Percentiles rank a stretch among this genome's conserved stretches.
phyloP scores from a whole-genome alignment of 2,329 filamentous ascomycete genomes.

The Aspergillus pseudotamarii region DNA sequence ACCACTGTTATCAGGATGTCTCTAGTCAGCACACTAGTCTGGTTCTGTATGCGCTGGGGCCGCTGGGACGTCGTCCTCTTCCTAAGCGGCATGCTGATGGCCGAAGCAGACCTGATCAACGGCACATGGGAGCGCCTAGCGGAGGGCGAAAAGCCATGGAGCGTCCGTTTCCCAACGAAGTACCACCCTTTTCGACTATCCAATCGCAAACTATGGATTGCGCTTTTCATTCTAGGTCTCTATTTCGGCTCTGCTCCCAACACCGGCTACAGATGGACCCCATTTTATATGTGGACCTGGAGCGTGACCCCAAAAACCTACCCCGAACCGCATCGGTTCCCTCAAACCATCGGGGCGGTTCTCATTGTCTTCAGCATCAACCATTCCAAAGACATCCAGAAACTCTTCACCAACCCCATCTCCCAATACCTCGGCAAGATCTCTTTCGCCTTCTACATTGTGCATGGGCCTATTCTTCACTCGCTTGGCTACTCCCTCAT shows the following conservation, averaged over 20 bases:
- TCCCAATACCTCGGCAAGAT: slow-evolving; percentile 52
- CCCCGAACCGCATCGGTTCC: slow-evolving; percentile 48
- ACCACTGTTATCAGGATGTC: slow-evolving; percentile 36
- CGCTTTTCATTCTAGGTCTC: slow-evolving; percentile 42
- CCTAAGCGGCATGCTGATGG: slow-evolving; percentile 46
- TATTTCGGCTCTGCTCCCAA: slow-evolving; percentile 49
- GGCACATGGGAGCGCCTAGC: slow-evolving; percentile 36
- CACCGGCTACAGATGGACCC: slow-evolving; percentile 42
- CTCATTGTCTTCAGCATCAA: slow-evolving; percentile 48
- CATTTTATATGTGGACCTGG: slow-evolving; percentile 46
- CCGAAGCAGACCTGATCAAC: slow-evolving; percentile 46
- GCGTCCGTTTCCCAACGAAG: slow-evolving; percentile 17
- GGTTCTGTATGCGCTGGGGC: slow-evolving; percentile 46
- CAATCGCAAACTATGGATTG: slow-evolving; percentile 39
- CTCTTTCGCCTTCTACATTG: slow-evolving; percentile 52
- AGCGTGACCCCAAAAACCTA: slow-evolving; percentile 44
- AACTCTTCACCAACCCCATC: slow-evolving; percentile 43
- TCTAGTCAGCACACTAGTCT: slow-evolving; percentile 35
- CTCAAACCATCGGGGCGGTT: slow-evolving; percentile 46
- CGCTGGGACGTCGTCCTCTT: slow-evolving; percentile 50
- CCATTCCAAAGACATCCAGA: slow-evolving; percentile 44
- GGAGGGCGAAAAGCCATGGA: slow-evolving; percentile 22
- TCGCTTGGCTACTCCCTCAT: slow-evolving; percentile 48
- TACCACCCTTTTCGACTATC: slow-evolving; percentile 24
- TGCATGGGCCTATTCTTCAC: slow-evolving; percentile 50